phyloP scores from a whole-genome alignment of 805 yeast genomes.

The Wickerhamiella lipophila region DNA sequence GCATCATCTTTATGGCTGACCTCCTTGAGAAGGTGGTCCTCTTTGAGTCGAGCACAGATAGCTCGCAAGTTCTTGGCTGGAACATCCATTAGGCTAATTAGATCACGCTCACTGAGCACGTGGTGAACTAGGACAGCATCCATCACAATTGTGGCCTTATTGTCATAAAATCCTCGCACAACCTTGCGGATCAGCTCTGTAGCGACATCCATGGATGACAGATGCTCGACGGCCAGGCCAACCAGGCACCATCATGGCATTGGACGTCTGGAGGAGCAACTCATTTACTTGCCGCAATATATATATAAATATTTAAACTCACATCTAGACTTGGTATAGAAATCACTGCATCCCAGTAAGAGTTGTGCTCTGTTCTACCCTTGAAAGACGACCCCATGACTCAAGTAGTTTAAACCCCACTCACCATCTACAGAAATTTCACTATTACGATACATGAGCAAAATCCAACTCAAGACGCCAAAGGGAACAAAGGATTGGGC shows the following conservation, averaged over 20 bases:
- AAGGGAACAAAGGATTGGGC: conserved; percentile 98
- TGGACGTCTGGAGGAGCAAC: no score
- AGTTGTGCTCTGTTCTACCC: no score
- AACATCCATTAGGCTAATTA: conserved; percentile 65
- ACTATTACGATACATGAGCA: conserved; percentile 5
- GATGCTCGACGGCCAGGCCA: no score
- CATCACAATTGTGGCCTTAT: conserved; percentile 66
- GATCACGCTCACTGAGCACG: conserved; percentile 84
- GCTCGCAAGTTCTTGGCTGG: conserved; percentile 79
- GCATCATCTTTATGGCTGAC: conserved; percentile 38
- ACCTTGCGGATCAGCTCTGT: conserved; percentile 59
- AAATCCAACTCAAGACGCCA: conserved; percentile 67
- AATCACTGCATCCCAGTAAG: no score
- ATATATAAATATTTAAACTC: no score
- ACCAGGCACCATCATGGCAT: no score
- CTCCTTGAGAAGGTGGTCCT: conserved; percentile 54
- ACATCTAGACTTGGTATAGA: no score
- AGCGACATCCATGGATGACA: conserved; percentile 29
- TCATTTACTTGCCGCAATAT: no score
- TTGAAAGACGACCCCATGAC: neutral
- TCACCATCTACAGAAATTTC: neutral
- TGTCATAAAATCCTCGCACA: conserved; percentile 74
- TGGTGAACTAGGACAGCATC: conserved; percentile 84
- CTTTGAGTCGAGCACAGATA: conserved; percentile 65
- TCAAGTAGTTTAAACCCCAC: neutral